phyloP scores from a whole-genome alignment of 495 filamentous ascomycete species.

The Alectoria sarmentosa region DNA sequence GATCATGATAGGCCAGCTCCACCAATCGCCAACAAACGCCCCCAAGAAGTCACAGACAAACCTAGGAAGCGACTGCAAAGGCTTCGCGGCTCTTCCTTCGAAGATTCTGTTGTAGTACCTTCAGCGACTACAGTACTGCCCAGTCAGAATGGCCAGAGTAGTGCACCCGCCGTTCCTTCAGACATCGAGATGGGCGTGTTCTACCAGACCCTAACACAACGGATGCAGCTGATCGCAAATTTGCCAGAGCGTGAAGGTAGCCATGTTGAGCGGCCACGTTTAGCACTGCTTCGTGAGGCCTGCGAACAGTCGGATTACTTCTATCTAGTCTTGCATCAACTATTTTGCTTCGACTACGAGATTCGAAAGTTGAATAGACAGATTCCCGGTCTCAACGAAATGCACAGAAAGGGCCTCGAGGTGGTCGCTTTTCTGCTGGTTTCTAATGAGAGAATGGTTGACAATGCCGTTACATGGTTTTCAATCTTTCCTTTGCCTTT shows the following conservation, averaged over 20 bases:
- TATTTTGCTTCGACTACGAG: constrained; percentile 47
- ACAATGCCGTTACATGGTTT: constrained; percentile 45
- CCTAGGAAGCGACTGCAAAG: constrained; percentile 16
- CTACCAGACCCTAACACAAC: neutral
- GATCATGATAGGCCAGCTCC: neutral
- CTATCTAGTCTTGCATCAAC: constrained; percentile 61
- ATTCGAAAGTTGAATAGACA: constrained; percentile 20
- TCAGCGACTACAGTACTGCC: neutral
- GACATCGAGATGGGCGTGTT: neutral
- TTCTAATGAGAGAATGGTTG: constrained; percentile 32
- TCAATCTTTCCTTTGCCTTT: constrained; percentile 43
- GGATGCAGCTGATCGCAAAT: neutral
- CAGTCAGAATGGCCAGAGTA: neutral
- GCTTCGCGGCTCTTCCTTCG: neutral
- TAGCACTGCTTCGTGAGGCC: constrained; percentile 50
- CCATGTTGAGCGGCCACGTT: constrained; percentile 44
- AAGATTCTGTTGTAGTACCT: neutral
- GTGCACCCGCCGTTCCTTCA: neutral
- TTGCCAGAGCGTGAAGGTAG: neutral
- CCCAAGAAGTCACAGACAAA: constrained; percentile 8
- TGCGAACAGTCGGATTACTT: constrained; percentile 49
- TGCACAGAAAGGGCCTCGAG: constrained; percentile 28
- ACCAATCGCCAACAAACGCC: constrained; percentile 6
- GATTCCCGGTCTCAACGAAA: constrained; percentile 4
- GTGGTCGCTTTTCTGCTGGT: constrained; percentile 33